Evolutionary conservation across 768 basidiomycete genomes (phyloP).

Genomic region (Pilatotrama ljubarskyi): DNA sequence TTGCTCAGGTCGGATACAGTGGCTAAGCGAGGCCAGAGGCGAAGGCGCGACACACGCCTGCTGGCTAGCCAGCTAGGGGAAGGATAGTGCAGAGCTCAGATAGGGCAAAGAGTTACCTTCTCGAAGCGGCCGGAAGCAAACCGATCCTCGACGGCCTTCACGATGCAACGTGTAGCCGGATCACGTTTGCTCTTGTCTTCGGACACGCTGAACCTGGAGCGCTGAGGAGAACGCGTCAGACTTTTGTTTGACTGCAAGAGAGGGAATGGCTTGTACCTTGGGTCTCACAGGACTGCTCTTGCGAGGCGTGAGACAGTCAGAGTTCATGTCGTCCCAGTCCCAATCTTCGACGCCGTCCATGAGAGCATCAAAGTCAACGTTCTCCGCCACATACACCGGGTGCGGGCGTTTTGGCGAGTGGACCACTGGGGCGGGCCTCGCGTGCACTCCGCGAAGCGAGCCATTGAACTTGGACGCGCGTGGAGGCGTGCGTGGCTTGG

Average conservation of each 20-base stretch:
- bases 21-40: neutral
- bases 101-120: slow-evolving; percentile 38
- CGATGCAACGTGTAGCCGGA: slow-evolving; percentile 56
- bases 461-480: neutral
- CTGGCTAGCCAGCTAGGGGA: too few relatives aligned
- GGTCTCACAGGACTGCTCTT: slow-evolving; percentile 36
- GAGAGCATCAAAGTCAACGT: slow-evolving; percentile 49
- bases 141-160: slow-evolving; percentile 46
- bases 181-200: slow-evolving; percentile 25
- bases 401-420: neutral
- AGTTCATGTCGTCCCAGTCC: slow-evolving; percentile 64
- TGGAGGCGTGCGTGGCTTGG: slow-evolving; percentile 5
- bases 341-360: slow-evolving; percentile 69
- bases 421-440: too few relatives aligned
- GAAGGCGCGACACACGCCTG: neutral
- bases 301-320: slow-evolving; percentile 51
- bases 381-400: slow-evolving; percentile 1
- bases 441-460: neutral
- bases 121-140: slow-evolving; percentile 34
- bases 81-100: too few relatives aligned
- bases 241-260: neutral
- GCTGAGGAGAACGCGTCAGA: neutral
- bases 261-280: neutral
- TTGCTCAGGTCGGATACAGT: neutral
- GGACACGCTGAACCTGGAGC: neutral